Evolutionary conservation across 2,329 filamentous ascomycete species (phyloP).

Genomic region (Alternaria postmessia): DNA sequence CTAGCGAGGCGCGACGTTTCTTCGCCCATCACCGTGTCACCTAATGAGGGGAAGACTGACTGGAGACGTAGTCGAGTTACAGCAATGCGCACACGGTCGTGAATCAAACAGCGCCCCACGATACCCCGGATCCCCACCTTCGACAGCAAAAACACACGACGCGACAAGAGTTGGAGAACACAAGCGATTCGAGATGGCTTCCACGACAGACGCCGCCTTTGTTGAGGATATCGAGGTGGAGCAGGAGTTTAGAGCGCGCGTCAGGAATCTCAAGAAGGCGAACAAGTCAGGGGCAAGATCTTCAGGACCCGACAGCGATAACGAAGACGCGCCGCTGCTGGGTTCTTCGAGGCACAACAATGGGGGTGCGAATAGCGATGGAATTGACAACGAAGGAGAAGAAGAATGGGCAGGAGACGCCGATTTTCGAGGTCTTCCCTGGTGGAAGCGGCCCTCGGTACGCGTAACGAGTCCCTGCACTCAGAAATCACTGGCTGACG

Average conservation of each 20-base stretch:
- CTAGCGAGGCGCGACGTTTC: slow-evolving; percentile 1
- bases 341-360: slow-evolving; percentile 23
- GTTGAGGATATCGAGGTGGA: slow-evolving; percentile 44
- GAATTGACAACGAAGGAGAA: slow-evolving; percentile 13
- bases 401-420: slow-evolving; percentile 45
- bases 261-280: slow-evolving; percentile 18
- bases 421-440: slow-evolving; percentile 54
- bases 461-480: slow-evolving; percentile 20
- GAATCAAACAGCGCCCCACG: slow-evolving; percentile 10
- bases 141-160: not conserved
- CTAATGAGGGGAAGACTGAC: slow-evolving; percentile 15
- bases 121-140: slow-evolving; percentile 12
- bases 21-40: not conserved
- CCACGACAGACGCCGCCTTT: slow-evolving; percentile 39
- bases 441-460: slow-evolving; percentile 62
- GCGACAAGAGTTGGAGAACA: not conserved
- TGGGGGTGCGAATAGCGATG: slow-evolving; percentile 18
- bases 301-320: slow-evolving; percentile 18
- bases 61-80: slow-evolving; percentile 13
- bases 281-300: slow-evolving; percentile 30
- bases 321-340: slow-evolving; percentile 43
- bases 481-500: slow-evolving; percentile 13
- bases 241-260: slow-evolving; percentile 28
- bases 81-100: slow-evolving; percentile 30
- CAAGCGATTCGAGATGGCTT: slow-evolving; percentile 25